These are phyloP conservation scores for Ramularia endophylla DNA, from an alignment of 2,329 filamentous ascomycete species.

Conservation along the genomic window DNA sequence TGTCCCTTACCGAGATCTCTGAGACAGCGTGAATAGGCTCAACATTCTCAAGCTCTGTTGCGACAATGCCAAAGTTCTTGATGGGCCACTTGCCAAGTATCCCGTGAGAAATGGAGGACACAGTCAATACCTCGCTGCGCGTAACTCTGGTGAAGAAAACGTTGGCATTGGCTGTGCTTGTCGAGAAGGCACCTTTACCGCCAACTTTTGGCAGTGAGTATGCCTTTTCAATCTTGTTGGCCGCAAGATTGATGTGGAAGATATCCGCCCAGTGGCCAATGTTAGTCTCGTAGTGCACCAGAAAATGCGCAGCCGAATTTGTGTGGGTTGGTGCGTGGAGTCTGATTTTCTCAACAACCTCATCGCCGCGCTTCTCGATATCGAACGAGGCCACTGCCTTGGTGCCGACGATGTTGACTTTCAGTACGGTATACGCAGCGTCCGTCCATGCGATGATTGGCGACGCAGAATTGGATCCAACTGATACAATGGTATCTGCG, in stretches of 20 bases:
- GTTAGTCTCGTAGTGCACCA: conserved; percentile 71
- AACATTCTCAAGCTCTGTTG: conserved; percentile 16
- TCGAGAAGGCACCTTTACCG: conserved; percentile 70
- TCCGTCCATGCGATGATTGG: conserved; percentile 74
- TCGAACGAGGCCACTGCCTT: conserved; percentile 40
- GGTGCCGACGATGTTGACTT: conserved; percentile 61
- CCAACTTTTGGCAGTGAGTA: conserved; percentile 70
- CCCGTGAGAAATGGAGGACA: conserved; percentile 71
- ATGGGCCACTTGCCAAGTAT: conserved; percentile 69
- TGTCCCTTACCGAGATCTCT: conserved; percentile 70
- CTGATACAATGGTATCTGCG: conserved; percentile 62
- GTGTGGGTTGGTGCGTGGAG: conserved; percentile 69
- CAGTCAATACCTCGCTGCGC: conserved; percentile 63
- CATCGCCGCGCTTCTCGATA: conserved; percentile 33
- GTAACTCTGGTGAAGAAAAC: conserved; percentile 86
- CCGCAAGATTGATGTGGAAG: conserved; percentile 73
- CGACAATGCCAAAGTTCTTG: conserved; percentile 33
- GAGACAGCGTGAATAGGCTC: conserved; percentile 63
- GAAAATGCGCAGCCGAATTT: conserved; percentile 72
- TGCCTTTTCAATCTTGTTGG: conserved; percentile 62
- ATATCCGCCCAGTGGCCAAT: conserved; percentile 75
- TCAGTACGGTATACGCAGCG: conserved; percentile 54
- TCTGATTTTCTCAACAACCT: conserved; percentile 46
- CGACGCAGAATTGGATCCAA: conserved; percentile 68
- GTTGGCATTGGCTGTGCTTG: conserved; percentile 69